These are phyloP conservation scores for Neopestalotiopsis sp. DNA, from an alignment of 2,329 filamentous ascomycete species.

Conservation along the genomic window DNA sequence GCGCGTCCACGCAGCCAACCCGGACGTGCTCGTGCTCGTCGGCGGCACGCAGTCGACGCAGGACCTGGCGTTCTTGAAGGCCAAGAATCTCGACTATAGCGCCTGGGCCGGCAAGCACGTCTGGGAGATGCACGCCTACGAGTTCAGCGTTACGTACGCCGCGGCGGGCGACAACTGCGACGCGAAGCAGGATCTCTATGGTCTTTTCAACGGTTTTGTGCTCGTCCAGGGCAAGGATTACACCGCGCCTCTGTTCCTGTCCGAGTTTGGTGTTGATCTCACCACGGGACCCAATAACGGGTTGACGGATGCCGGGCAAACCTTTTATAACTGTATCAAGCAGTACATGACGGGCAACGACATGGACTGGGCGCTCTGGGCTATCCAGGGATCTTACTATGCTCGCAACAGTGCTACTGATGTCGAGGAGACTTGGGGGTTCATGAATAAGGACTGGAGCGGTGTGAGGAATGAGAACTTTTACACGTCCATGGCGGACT, in stretches of 20 bases:
- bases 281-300: constrained; percentile 46
- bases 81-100: constrained; percentile 46
- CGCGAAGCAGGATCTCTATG: constrained; percentile 48
- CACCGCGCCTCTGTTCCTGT: constrained; percentile 61
- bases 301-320: constrained; percentile 47
- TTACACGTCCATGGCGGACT: constrained; percentile 36
- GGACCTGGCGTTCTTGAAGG: constrained; percentile 52
- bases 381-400: constrained; percentile 63
- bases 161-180: constrained; percentile 47
- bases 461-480: constrained; percentile 44
- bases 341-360: constrained; percentile 60
- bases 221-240: constrained; percentile 50
- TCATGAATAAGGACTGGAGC: constrained; percentile 49
- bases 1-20: constrained; percentile 56
- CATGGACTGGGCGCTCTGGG: constrained; percentile 65
- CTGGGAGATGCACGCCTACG: constrained; percentile 66
- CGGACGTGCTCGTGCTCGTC: constrained; percentile 57
- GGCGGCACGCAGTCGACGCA: constrained; percentile 59
- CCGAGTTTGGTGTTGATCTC: constrained; percentile 63
- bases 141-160: constrained; percentile 55
- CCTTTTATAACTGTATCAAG: constrained; percentile 57
- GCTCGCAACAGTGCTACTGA: constrained; percentile 55
- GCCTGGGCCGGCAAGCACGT: constrained; percentile 58
- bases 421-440: constrained; percentile 58
- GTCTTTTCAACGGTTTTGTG: constrained; percentile 55